Base-by-base conservation (phyloP, 2,329 filamentous ascomycete genomes). In the Fusarium devonianum region DNA sequence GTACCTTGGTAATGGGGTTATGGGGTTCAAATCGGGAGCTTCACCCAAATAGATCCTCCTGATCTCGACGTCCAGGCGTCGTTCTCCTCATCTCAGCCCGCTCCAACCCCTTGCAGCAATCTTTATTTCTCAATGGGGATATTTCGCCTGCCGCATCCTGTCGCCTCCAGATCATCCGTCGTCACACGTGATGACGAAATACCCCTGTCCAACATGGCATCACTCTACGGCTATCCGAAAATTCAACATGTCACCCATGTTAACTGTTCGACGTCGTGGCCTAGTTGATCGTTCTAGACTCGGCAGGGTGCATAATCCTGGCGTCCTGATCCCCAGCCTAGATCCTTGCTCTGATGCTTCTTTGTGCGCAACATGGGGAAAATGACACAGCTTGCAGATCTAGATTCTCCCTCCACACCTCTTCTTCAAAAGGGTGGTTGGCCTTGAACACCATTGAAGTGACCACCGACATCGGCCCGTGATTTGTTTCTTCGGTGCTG, bases 131-230 rank as follows among this genome's bases (percentile, higher is more conserved):
- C 37, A 34, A 47, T 58, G 30, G 5, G 44, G 52, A 30, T 17
- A 28, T 28, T 14, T 40, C 26, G 18, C 11, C 23, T 41, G 17
- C 52, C 42, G 56, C 46, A 47, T 22, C 48, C 18, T 22, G 37
- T 42, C 25, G 33, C 45, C 23, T 57, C 49, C 38, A 43, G 50
- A 48, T 61, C 49, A 51, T 42, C 43, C 30, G 33, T 10, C 33
- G 39, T 48, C 36, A 60, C 56, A 64, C 56, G 61, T 64, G 58
- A 64, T 62, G 48, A 60, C 56, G 53, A 53, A 52, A 62, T n/a
- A n/a, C n/a, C n/a, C n/a, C n/a, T n/a, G n/a, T n/a, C n/a, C 39
- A 42, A 41, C 13, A 28, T 33, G 43, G 45, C 46, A 32, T n/a
- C n/a, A n/a, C n/a, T n/a, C n/a, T n/a, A n/a, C n/a, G n/a, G n/a